Conservation (phyloP, 2,329 filamentous ascomycete genomes). For the Epichloe sp. region DNA sequence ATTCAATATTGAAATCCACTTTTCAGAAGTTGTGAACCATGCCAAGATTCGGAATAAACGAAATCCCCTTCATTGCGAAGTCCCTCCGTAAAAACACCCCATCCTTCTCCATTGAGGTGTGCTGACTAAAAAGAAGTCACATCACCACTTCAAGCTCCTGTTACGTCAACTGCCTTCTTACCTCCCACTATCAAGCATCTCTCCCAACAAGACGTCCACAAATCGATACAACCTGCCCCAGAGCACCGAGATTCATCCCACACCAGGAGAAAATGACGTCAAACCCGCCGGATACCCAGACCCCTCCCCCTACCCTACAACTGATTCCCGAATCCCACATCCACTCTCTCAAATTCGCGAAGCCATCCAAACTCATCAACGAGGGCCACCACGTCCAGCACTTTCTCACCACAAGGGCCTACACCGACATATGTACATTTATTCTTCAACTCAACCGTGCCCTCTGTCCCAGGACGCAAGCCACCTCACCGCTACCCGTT, state of each 20-base stretch:
- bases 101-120: not conserved
- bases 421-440: constrained; percentile 77
- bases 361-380: constrained; percentile 70
- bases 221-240: not conserved
- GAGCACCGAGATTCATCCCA: not conserved
- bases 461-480: constrained; percentile 58
- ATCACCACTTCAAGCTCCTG: not conserved
- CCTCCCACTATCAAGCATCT: not conserved
- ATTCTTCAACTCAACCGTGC: constrained; percentile 81
- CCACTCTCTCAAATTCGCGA: constrained; percentile 39
- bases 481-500: constrained; percentile 14
- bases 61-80: no score
- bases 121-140: constrained; percentile 1
- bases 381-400: constrained; percentile 67
- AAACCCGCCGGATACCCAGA: constrained; percentile 5
- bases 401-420: constrained; percentile 72
- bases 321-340: constrained; percentile 34
- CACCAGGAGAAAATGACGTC: not conserved
- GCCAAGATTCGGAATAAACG: no score
- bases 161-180: not conserved
- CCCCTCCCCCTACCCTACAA: constrained; percentile 23
- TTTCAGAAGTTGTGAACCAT: no score
- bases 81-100: no score
- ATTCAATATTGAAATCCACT: no score
- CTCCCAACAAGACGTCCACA: not conserved